phyloP scores from a whole-genome alignment of 108 stramenopile species.

The Cyclotella sp. region DNA sequence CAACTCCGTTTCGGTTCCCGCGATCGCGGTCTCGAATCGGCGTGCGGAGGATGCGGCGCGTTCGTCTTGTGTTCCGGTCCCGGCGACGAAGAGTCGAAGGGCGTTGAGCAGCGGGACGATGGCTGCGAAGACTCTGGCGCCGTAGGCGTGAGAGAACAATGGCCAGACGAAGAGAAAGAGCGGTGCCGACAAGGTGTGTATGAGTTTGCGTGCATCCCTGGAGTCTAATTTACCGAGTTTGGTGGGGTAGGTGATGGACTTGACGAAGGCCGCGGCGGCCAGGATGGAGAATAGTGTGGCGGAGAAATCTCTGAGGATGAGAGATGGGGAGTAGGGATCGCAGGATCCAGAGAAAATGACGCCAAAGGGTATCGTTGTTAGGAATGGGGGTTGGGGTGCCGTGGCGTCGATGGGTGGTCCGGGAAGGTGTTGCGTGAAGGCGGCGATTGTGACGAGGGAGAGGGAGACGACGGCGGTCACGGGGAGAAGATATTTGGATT shows the following conservation, averaged over 20 bases:
- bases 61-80: constrained; percentile 26
- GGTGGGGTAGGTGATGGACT: constrained; percentile 54
- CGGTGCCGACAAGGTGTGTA: constrained; percentile 79
- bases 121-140: constrained; percentile 71
- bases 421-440: constrained; percentile 29
- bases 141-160: constrained; percentile 68
- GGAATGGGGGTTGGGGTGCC: constrained; percentile 32
- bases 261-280: constrained; percentile 61
- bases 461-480: constrained; percentile 14
- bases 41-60: no score
- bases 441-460: constrained; percentile 34
- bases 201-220: constrained; percentile 73
- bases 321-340: constrained; percentile 45
- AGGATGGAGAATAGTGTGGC: constrained; percentile 55
- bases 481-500: constrained; percentile 22
- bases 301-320: constrained; percentile 59
- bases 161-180: constrained; percentile 78
- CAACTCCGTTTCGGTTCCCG: constrained; percentile 54
- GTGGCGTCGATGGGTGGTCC: constrained; percentile 45
- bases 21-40: neutral
- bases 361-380: constrained; percentile 32
- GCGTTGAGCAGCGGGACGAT: constrained; percentile 65
- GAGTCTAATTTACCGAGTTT: constrained; percentile 50
- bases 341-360: constrained; percentile 31
- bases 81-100: constrained; percentile 64